phyloP scores from a whole-genome alignment of 768 basidiomycete species.

The Lactarius trivialis region DNA sequence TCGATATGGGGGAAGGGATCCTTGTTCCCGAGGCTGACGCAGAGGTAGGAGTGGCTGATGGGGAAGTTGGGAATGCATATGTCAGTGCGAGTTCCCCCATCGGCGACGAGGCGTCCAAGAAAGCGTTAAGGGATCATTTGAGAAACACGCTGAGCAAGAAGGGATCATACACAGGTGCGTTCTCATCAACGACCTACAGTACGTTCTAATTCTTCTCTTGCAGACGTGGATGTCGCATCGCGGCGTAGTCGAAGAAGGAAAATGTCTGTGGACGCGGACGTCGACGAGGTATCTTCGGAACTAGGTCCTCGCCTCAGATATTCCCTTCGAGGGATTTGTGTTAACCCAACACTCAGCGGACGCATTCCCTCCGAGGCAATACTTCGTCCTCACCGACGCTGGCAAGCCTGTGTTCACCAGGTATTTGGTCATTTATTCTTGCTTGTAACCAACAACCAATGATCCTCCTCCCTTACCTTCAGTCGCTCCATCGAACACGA shows the following conservation, averaged over 20 bases:
- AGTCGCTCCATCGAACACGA: slow-evolving; percentile 52
- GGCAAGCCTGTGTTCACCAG: slow-evolving; percentile 96
- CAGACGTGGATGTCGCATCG: slow-evolving; percentile 17
- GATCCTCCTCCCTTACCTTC: neutral
- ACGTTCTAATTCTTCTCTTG: neutral
- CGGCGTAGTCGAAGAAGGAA: slow-evolving; percentile 21
- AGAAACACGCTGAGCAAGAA: slow-evolving; percentile 56
- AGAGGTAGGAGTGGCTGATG: slow-evolving; percentile 49
- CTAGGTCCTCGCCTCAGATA: neutral
- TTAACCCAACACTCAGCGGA: slow-evolving; percentile 18
- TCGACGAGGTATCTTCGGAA: slow-evolving; percentile 22
- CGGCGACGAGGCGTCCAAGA: slow-evolving; percentile 54
- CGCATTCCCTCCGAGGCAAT: slow-evolving; percentile 57
- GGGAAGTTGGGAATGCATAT: slow-evolving; percentile 46
- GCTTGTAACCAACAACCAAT: neutral
- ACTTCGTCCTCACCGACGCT: slow-evolving; percentile 90
- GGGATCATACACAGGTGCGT: slow-evolving; percentile 44
- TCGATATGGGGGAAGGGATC: slow-evolving; percentile 62
- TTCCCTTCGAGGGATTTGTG: neutral
- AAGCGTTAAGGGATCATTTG: slow-evolving; percentile 61
- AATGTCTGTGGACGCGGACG: slow-evolving; percentile 16
- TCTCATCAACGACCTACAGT: neutral
- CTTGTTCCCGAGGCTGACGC: slow-evolving; percentile 64
- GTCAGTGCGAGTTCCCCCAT: slow-evolving; percentile 38
- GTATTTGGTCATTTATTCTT: slow-evolving; percentile 36